These are phyloP conservation scores for Albugo laibachii DNA, from an alignment of 352 stramenopile species.

Conservation along the genomic window DNA sequence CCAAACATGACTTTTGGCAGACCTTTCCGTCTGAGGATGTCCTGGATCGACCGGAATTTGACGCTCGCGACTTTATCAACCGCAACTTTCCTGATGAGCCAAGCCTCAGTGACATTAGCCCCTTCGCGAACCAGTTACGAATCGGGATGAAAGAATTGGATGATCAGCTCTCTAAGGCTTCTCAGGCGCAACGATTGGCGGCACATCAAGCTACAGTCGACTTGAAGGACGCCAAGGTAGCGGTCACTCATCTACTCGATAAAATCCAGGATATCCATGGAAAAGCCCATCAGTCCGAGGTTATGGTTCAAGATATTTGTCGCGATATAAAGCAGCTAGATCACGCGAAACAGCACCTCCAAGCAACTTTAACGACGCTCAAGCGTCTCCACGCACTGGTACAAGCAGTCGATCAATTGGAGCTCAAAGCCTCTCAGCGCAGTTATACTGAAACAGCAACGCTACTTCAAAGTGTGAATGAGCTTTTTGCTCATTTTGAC, in stretches of 20 bases:
- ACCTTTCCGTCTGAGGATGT: constrained; percentile 68
- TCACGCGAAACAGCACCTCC: constrained; percentile 93
- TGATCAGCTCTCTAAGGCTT: constrained; percentile 54
- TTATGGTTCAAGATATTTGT: constrained; percentile 96
- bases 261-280: constrained; percentile 86
- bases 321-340: constrained; percentile 97
- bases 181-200: constrained; percentile 53
- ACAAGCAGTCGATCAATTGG: constrained; percentile 88
- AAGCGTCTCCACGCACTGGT: constrained; percentile 97
- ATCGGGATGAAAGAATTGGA: constrained; percentile 66
- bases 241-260: constrained; percentile 77
- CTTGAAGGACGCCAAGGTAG: constrained; percentile 65
- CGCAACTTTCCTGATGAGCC: constrained; percentile 82
- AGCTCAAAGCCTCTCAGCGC: constrained; percentile 55
- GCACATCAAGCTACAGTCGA: constrained; percentile 58
- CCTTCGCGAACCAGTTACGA: constrained; percentile 63
- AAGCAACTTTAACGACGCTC: constrained; percentile 87
- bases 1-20: background rate
- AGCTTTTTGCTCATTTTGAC: constrained; percentile 94
- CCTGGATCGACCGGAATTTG: constrained; percentile 77
- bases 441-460: constrained; percentile 91
- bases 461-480: constrained; percentile 90
- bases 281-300: constrained; percentile 90
- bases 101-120: constrained; percentile 51
- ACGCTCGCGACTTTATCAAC: constrained; percentile 85